phyloP scores from a whole-genome alignment of 2,329 filamentous ascomycete species.

The Aspergillus fumigatiaffinis region DNA sequence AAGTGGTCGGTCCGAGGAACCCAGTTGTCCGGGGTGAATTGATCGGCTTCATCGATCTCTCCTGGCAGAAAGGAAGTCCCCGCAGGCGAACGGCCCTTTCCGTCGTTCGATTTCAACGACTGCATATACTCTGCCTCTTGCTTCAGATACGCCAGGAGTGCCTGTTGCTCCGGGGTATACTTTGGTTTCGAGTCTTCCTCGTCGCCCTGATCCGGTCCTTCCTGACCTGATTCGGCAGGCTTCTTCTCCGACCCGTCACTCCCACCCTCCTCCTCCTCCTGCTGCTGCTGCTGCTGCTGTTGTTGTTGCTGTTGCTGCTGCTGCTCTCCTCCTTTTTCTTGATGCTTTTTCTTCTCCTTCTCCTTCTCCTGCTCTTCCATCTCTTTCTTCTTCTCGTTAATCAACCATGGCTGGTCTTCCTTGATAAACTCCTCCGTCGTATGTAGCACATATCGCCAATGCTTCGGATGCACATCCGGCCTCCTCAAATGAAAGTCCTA shows the following conservation, averaged over 20 bases:
- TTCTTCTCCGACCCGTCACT: background rate
- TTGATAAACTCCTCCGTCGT: slow-evolving; percentile 50
- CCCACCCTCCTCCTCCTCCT: slow-evolving; percentile 17
- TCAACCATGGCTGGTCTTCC: slow-evolving; percentile 46
- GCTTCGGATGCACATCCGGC: slow-evolving; percentile 43
- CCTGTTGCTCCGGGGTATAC: slow-evolving; percentile 44
- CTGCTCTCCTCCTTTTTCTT: slow-evolving; percentile 14
- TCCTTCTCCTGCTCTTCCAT: slow-evolving; percentile 16
- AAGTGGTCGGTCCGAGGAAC: slow-evolving; percentile 46
- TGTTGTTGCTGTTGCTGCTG: slow-evolving; percentile 18
- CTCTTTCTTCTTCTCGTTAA: slow-evolving; percentile 42
- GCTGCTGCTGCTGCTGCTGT: slow-evolving; percentile 18
- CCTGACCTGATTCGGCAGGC: slow-evolving; percentile 4
- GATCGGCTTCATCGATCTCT: slow-evolving; percentile 48
- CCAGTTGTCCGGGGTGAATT: slow-evolving; percentile 54
- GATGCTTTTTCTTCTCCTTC: slow-evolving; percentile 19
- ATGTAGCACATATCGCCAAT: slow-evolving; percentile 51
- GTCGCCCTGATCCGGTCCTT: slow-evolving; percentile 10
- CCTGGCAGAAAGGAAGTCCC: slow-evolving; percentile 32
- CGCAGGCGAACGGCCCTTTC: slow-evolving; percentile 37
- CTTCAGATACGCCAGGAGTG: slow-evolving; percentile 39
- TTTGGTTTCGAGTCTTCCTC: slow-evolving; percentile 21
- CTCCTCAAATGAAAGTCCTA: slow-evolving; percentile 44
- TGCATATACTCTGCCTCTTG: slow-evolving; percentile 44
- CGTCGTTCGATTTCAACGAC: slow-evolving; percentile 43